A percentile compares a stretch with the other conserved stretches of the same genome.
Conservation (phyloP, 108 stramenopile species). For the Skeletonema potamos region DNA sequence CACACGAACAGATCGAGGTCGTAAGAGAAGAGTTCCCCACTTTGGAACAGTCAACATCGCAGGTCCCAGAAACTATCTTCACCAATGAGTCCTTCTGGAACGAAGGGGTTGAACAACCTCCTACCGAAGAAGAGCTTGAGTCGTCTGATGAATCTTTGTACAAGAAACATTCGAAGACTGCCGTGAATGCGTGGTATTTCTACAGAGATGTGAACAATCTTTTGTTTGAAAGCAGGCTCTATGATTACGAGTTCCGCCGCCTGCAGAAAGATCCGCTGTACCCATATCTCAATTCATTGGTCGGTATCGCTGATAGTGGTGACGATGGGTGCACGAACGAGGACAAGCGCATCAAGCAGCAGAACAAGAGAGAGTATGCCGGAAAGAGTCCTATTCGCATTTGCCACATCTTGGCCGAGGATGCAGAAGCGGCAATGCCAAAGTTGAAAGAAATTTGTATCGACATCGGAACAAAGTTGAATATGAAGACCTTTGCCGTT, state of each 20-base stretch:
- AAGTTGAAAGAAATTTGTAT: conserved; percentile 28
- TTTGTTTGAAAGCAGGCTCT: conserved; percentile 33
- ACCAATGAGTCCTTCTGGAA: conserved; percentile 31
- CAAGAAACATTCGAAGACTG: conserved; percentile 1
- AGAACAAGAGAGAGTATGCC: conserved; percentile 14
- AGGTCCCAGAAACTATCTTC: conserved; percentile 16
- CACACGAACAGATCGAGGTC: background rate
- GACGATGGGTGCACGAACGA: conserved; percentile 15
- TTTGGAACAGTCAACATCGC: background rate
- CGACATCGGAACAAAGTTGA: conserved; percentile 25
- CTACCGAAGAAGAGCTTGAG: background rate
- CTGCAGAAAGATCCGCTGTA: conserved; percentile 44
- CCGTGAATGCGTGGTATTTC: conserved; percentile 32
- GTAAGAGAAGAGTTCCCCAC: background rate
- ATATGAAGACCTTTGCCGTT: conserved; percentile 33
- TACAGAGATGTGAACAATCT: conserved; percentile 24
- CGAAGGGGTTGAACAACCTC: conserved; percentile 19
- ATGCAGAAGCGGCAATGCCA: conserved; percentile 29
- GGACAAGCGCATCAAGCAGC: conserved; percentile 23
- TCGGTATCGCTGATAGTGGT: conserved; percentile 38
- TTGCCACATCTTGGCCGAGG: conserved; percentile 23
- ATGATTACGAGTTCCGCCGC: conserved; percentile 30
- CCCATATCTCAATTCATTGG: conserved; percentile 38
- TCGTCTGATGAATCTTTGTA: background rate
- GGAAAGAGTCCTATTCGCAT: conserved; percentile 31